Evolutionary conservation across 1,284 basidiomycete species (phyloP).

Genomic region (Meripilus lineatus): DNA sequence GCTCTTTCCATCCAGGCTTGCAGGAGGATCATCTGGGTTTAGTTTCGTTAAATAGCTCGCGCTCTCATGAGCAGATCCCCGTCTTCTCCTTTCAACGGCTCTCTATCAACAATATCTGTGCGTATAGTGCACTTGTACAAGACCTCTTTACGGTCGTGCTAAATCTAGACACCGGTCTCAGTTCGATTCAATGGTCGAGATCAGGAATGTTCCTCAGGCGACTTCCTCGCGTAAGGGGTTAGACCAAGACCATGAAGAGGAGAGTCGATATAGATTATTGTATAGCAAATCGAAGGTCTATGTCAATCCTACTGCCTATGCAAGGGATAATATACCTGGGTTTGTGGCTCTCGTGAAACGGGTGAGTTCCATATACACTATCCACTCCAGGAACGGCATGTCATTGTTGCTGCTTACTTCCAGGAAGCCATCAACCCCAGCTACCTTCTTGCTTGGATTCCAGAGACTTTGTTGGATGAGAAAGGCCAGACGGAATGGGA

Average conservation of each 20-base stretch:
- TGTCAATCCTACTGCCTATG: conserved; percentile 89
- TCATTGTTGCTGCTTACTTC: conserved; percentile 12
- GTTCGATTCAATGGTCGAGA: conserved; percentile 78
- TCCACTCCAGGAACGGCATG: no score
- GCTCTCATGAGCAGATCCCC: conserved; percentile 25
- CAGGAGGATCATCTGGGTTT: conserved; percentile 2
- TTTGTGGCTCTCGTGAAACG: conserved; percentile 86
- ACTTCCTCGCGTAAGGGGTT: conserved; percentile 16
- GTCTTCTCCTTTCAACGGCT: conserved; percentile 29
- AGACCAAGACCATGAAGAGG: conserved; percentile 41
- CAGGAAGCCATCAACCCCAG: conserved; percentile 70
- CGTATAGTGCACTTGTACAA: conserved; percentile 12
- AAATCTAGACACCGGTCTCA: conserved; percentile 20
- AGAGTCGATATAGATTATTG: conserved; percentile 61
- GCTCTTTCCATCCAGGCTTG: neutral
- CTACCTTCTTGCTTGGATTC: conserved; percentile 82
- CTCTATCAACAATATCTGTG: conserved; percentile 41
- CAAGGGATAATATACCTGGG: conserved; percentile 90
- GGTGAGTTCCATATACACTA: conserved; percentile 44
- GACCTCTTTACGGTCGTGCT: neutral
- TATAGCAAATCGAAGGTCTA: conserved; percentile 93
- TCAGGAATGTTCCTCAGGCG: conserved; percentile 41
- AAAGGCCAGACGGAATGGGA: conserved; percentile 76
- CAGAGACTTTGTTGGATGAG: conserved; percentile 74
- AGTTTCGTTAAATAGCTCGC: conserved; percentile 13